Evolutionary conservation across 2,329 filamentous ascomycete species (phyloP).

Genomic region (Penicillium italicum): DNA sequence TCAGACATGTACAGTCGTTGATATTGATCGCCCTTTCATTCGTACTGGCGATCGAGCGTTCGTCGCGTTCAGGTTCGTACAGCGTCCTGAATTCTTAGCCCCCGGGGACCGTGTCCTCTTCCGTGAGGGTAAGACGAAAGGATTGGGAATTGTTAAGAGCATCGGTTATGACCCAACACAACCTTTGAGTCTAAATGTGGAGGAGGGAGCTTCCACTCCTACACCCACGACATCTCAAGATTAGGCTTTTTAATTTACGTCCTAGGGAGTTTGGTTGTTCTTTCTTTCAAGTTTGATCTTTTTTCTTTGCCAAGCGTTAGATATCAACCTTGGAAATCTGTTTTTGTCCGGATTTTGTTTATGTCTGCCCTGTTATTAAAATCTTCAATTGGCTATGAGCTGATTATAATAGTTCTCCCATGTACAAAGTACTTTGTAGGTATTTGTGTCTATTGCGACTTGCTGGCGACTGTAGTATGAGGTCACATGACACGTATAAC

Average conservation of each 20-base stretch:
- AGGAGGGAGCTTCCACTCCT: slow-evolving; percentile 16
- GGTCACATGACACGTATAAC: not conserved
- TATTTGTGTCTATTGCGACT: not conserved
- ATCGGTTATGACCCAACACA: slow-evolving; percentile 75
- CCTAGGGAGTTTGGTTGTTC: not conserved
- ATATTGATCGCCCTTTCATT: slow-evolving; percentile 94
- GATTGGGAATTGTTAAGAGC: slow-evolving; percentile 86
- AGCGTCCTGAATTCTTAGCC: slow-evolving; percentile 85
- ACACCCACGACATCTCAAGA: not conserved
- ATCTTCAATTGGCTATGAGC: not conserved
- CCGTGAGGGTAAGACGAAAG: slow-evolving; percentile 91
- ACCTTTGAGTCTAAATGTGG: slow-evolving; percentile 45
- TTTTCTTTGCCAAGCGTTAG: not conserved
- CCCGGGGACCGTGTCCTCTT: slow-evolving; percentile 88
- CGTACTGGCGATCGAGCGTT: slow-evolving; percentile 90
- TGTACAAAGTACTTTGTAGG: too few relatives aligned
- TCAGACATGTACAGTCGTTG: slow-evolving; percentile 95
- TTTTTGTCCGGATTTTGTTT: not conserved
- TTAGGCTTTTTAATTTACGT: not conserved
- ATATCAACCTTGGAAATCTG: not conserved
- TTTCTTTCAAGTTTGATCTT: not conserved
- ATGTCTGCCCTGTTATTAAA: not conserved
- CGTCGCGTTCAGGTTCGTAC: slow-evolving; percentile 92
- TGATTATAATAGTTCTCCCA: not conserved
- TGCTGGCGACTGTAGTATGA: not conserved